Percentiles rank a stretch among this genome's conserved stretches.
Evolutionary conservation across 306 rosid species (phyloP).

Genomic region (Pyrus communis): DNA sequence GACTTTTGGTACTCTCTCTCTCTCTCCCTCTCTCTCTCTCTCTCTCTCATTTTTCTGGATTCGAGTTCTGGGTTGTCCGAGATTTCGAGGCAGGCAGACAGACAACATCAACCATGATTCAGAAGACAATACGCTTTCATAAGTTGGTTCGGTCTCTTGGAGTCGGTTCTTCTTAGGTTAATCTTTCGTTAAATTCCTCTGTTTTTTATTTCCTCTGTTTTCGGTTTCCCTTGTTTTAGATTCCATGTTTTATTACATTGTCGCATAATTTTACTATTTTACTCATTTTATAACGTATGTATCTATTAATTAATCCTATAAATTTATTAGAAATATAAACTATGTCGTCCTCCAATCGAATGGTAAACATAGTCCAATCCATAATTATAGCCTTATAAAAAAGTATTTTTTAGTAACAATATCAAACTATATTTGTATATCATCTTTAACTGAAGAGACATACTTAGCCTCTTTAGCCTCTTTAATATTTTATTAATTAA

Average conservation of each 20-base stretch:
- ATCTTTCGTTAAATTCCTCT: background rate
- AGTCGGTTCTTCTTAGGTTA: constrained; percentile 27
- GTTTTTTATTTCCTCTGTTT: background rate
- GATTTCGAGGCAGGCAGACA: background rate
- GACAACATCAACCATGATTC: constrained; percentile 27
- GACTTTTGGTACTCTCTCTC: background rate
- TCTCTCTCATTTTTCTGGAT: background rate
- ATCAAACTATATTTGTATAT: too few relatives aligned
- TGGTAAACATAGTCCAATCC: too few relatives aligned
- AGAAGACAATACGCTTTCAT: constrained; percentile 2
- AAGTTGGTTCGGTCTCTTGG: constrained; percentile 2
- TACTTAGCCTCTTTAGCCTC: too few relatives aligned
- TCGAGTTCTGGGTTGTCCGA: background rate
- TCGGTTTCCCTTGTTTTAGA: background rate
- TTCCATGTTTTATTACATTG: background rate
- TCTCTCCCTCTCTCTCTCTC: background rate
- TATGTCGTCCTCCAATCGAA: too few relatives aligned
- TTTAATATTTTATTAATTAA: too few relatives aligned
- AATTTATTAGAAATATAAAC: too few relatives aligned
- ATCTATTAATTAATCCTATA: too few relatives aligned
- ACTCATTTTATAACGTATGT: too few relatives aligned
- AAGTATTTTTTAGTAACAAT: too few relatives aligned
- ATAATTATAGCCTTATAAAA: too few relatives aligned
- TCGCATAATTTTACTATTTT: too few relatives aligned
- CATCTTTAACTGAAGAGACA: too few relatives aligned